Evolutionary conservation across 2,329 filamentous ascomycete species (phyloP).

Genomic region (Apiospora aurea): DNA sequence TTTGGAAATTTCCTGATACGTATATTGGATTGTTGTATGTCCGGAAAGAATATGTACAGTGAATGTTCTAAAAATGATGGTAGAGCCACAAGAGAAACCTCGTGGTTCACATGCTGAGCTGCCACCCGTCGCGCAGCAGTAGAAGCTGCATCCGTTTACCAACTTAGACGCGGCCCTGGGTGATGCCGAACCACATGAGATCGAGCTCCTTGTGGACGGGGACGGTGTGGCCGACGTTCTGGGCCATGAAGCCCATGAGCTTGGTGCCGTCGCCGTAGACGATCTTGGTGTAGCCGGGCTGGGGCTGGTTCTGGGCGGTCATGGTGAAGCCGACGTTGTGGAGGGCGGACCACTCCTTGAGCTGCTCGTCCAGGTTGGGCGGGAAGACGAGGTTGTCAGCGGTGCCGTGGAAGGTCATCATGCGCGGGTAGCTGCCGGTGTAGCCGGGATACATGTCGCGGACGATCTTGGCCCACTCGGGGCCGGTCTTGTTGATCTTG

Average conservation of each 20-base stretch:
- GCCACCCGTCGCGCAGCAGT: too few relatives aligned
- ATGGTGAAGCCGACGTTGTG: constrained; percentile 37
- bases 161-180: not conserved
- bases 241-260: constrained; percentile 26
- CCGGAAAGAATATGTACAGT: not conserved
- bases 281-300: constrained; percentile 25
- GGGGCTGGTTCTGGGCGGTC: constrained; percentile 24
- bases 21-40: not conserved
- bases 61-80: not conserved
- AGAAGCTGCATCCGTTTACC: too few relatives aligned
- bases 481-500: constrained; percentile 43
- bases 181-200: constrained; percentile 24
- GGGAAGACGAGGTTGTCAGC: constrained; percentile 47
- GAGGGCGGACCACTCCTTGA: constrained; percentile 50
- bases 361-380: constrained; percentile 47
- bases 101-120: not conserved
- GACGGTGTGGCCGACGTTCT: constrained; percentile 27
- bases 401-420: constrained; percentile 43
- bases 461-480: constrained; percentile 52
- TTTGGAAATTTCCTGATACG: not conserved
- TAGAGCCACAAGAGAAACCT: not conserved
- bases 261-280: constrained; percentile 28
- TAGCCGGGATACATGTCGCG: constrained; percentile 43
- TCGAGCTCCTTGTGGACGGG: constrained; percentile 26
- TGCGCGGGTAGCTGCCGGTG: constrained; percentile 40